Evolutionary conservation across 768 basidiomycete genomes (phyloP), one percentile per base, ranked within the genome.

Genomic region (Collybia sp.): DNA sequence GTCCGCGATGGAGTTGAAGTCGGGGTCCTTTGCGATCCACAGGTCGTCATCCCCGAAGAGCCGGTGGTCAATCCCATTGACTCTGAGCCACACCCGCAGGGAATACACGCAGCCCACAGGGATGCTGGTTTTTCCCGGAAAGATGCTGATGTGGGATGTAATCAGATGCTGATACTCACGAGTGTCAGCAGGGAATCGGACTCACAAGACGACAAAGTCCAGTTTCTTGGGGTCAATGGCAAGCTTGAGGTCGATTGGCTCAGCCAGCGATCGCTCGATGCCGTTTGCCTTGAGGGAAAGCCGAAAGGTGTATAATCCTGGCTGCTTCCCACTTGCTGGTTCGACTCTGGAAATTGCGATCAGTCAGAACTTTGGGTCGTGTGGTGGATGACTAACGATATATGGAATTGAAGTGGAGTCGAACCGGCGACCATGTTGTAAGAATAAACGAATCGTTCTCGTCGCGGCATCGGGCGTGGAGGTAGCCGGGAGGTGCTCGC

Each of bases 11-110:
- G 74, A 65, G 37, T 65, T 59, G 56, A 86, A 85, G 54, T 85
- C 81, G 4, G 79, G 80, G 55, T 86, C 82, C 55, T 69, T 78
- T 13, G 79, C 83, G 11, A 85, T 63, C 81, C 82, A 85, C 19
- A 85, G 56, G 19, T 82, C 79, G 52, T 82, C 79, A 15, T 80
- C 79, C 31, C 73, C 72, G 53, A 86, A 85, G 37, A 85, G 45
- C 31, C 81, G 74, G 49, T 83, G 84, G 46, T 85, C 79, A 32
- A 79, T 62, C n/a, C 67, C 71, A 30, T 73, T 73, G 5, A 71
- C 71, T 12, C 78, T 71, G 37, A 85, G 64, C 83, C 84, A 86
- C 15, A 84, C 77, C 0, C 84, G 80, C 16, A 84, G 63, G 12
- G 76, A 73, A 63, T 68, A 78, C 2, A 83, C 58, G 44, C 72